Base-by-base conservation (phyloP, 257 asterid species). In the Solanum chaucha region DNA sequence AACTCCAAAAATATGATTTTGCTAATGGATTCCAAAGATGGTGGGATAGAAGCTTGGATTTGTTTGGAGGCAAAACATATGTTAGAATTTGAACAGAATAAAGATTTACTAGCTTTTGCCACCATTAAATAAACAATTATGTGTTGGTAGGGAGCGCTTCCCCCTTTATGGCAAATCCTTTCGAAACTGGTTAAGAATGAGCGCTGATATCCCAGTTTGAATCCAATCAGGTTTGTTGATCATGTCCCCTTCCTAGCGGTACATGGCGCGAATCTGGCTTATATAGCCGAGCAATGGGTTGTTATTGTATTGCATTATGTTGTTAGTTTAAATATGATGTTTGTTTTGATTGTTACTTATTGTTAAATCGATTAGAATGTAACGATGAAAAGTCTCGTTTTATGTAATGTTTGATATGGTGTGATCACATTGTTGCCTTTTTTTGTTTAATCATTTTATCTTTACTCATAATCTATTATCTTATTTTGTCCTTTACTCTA, bases 91-190 rank as follows among this genome's bases (percentile, higher is more conserved):
- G 77, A 70, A 30, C 40, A 70, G 30, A 70, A 70, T 8, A 3
- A 15, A 30, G n/a, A 70, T 30, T 30, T 28, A 14, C 40, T 70
- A 28, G 40, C n/a, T 30, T 70, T 70, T 70, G 72, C 35, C 72
- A 65, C 72, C 2, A 65, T 65, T 11, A 65, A 24, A 65, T 65
- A 65, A 65, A 2, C 72, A 65, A 24, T n/a, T 24, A 10, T 64
- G 71, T 64, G 28, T n/a, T 61, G 12, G 30, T 61, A 61, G 6
- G 1, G 70, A 61, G 30, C 0, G 7, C 5, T 22, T 2, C 28
- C 3, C 14, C 14, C 0, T 22, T 8, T 22, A 61, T 61, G 70
- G 12, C 1, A 0, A 10, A 61, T 0, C 0, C 30, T 61, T 9
- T 22, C 0, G 30, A 0, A 61, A 61, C 3, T 61, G 14, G 14